Evolutionary conservation across 1,139 yeast species (phyloP).

Genomic region (Taphrina betulina): DNA sequence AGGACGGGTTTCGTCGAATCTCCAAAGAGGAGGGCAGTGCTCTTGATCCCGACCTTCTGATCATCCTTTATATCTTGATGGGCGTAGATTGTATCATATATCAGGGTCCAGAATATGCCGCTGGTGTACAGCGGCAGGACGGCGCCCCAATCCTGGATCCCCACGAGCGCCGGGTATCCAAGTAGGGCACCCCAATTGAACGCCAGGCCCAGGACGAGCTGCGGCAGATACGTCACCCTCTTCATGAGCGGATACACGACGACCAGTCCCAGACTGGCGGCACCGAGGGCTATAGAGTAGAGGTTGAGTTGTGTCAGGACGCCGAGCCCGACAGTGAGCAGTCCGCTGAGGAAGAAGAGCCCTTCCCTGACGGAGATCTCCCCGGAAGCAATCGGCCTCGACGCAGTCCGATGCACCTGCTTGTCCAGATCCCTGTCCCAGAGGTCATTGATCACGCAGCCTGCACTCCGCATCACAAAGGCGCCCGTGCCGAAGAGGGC

Average conservation of each 20-base stretch:
- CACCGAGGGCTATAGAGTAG: conserved; percentile 74
- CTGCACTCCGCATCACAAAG: conserved; percentile 93
- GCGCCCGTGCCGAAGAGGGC: conserved; percentile 79
- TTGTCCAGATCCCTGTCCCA: conserved; percentile 78
- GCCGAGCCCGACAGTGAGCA: conserved; percentile 71
- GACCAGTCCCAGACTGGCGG: conserved; percentile 75
- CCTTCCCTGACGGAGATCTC: conserved; percentile 74
- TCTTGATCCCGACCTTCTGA: conserved; percentile 82
- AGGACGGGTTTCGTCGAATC: conserved; percentile 68
- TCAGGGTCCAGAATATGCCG: conserved; percentile 88
- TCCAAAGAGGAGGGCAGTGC: conserved; percentile 95
- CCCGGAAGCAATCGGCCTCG: conserved; percentile 88
- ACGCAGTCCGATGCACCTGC: conserved; percentile 81
- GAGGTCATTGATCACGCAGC: conserved; percentile 91
- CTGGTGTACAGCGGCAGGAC: conserved; percentile 77
- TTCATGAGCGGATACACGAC: conserved; percentile 89
- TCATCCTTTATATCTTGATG: conserved; percentile 95
- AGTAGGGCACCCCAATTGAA: conserved; percentile 94
- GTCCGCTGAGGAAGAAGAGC: conserved; percentile 67
- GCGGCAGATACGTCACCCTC: conserved; percentile 93
- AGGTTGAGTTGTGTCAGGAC: conserved; percentile 71
- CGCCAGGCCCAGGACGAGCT: conserved; percentile 70
- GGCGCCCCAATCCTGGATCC: conserved; percentile 57
- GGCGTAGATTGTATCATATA: conserved; percentile 93
- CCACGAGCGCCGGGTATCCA: conserved; percentile 95